Conservation (phyloP, 192 early-diverging fungal species). For the Spizellomyces punctatus region DNA sequence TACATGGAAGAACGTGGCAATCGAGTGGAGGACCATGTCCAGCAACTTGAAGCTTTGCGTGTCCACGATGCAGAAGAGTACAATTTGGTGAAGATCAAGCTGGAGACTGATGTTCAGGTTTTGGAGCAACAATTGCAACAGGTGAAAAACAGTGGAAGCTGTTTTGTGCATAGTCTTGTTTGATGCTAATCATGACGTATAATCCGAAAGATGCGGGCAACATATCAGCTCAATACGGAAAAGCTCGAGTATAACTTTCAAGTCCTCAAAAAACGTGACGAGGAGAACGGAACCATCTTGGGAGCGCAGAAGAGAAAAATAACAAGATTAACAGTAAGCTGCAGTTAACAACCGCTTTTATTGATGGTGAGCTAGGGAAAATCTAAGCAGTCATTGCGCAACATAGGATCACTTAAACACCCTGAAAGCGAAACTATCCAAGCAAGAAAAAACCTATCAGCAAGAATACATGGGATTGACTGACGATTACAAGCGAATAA, state of each 20-base stretch:
- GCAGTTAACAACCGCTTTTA: background rate
- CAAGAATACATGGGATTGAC: constrained; percentile 51
- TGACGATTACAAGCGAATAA: constrained; percentile 63
- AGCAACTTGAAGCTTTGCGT: constrained; percentile 54
- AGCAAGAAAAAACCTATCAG: constrained; percentile 56
- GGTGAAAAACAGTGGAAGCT: constrained; percentile 11
- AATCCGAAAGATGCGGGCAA: constrained; percentile 53
- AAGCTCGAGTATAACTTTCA: constrained; percentile 69
- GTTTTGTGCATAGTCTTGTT: background rate
- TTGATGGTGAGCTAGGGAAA: background rate
- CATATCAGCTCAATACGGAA: constrained; percentile 63
- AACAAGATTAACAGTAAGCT: constrained; percentile 48
- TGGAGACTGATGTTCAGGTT: constrained; percentile 67
- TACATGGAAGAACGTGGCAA: constrained; percentile 57
- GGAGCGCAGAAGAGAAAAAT: constrained; percentile 63
- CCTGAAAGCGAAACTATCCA: constrained; percentile 55
- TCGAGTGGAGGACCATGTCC: constrained; percentile 56
- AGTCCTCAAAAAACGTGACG: constrained; percentile 65
- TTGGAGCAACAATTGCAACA: constrained; percentile 66
- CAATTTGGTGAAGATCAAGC: constrained; percentile 65
- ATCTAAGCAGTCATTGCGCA: background rate
- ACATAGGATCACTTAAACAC: constrained; percentile 55
- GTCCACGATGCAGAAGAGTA: constrained; percentile 65
- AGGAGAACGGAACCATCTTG: constrained; percentile 62
- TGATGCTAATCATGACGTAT: background rate